Conservation (phyloP, 441 rosid species). For the Omphalea diandra region DNA sequence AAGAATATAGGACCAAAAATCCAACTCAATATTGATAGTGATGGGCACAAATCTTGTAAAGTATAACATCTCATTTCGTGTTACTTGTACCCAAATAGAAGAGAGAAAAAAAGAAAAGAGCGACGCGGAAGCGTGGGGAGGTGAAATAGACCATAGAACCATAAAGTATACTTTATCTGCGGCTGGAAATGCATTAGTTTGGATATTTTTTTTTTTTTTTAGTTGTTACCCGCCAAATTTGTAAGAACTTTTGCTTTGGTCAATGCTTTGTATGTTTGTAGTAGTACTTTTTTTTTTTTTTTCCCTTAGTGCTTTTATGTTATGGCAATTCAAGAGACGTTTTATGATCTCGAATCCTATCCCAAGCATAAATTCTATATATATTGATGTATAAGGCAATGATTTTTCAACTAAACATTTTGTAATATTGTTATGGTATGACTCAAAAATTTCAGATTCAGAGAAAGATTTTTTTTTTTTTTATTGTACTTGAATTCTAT, state of each 20-base stretch:
- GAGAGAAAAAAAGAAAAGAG: conserved; percentile 7
- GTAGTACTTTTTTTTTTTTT: neutral
- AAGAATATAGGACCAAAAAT: conserved; percentile 25
- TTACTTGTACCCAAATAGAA: neutral
- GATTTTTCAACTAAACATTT: too few relatives aligned
- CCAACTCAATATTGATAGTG: conserved; percentile 24
- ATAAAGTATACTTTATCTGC: conserved; percentile 3
- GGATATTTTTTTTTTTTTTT: neutral
- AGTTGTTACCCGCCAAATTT: neutral
- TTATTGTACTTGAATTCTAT: too few relatives aligned
- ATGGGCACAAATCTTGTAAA: too few relatives aligned
- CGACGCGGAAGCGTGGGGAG: conserved; percentile 35
- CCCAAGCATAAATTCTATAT: neutral
- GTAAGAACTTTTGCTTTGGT: neutral
- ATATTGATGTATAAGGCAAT: too few relatives aligned
- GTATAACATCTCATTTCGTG: neutral
- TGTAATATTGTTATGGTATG: too few relatives aligned
- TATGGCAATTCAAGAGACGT: too few relatives aligned
- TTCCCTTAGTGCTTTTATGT: too few relatives aligned
- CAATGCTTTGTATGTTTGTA: neutral
- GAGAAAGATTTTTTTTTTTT: too few relatives aligned
- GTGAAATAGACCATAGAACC: conserved; percentile 13
- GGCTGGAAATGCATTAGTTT: neutral
- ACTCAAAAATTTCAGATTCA: too few relatives aligned
- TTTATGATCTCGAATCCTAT: neutral